Percentiles rank a stretch among this genome's conserved stretches.
phyloP scores from a whole-genome alignment of 371 early-diverging fungal species.

The Mortierella sp. region DNA sequence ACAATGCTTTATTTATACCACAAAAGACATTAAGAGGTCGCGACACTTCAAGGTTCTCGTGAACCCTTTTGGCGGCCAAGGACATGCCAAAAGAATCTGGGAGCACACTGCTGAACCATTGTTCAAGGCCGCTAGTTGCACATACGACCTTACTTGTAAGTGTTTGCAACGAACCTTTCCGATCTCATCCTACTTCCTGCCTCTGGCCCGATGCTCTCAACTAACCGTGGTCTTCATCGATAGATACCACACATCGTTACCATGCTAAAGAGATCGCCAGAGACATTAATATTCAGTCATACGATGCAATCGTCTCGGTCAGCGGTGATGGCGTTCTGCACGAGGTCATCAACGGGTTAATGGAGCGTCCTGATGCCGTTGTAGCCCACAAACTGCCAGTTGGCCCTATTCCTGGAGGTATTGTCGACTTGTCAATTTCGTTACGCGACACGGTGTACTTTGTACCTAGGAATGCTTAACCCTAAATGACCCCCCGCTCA shows the following conservation, averaged over 20 bases:
- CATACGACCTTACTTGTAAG: slow-evolving; percentile 67
- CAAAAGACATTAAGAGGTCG: slow-evolving; percentile 40
- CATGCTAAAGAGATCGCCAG: slow-evolving; percentile 77
- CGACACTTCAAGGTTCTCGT: slow-evolving; percentile 69
- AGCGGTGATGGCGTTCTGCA: slow-evolving; percentile 88
- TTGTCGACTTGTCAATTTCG: neutral
- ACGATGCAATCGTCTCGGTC: slow-evolving; percentile 71
- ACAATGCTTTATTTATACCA: neutral
- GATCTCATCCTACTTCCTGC: neutral
- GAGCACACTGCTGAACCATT: slow-evolving; percentile 70
- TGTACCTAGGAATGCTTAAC: neutral
- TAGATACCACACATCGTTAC: slow-evolving; percentile 70
- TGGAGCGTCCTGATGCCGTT: slow-evolving; percentile 71
- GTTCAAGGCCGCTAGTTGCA: slow-evolving; percentile 70
- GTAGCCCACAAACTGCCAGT: slow-evolving; percentile 67
- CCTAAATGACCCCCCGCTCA: too few relatives aligned
- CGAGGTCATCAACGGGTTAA: slow-evolving; percentile 81
- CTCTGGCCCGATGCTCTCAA: too few relatives aligned
- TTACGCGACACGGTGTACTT: too few relatives aligned
- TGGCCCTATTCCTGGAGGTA: slow-evolving; percentile 73
- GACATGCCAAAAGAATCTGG: slow-evolving; percentile 69
- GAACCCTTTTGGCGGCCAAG: slow-evolving; percentile 83
- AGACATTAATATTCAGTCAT: slow-evolving; percentile 63
- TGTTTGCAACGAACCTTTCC: neutral
- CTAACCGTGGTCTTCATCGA: neutral